Conservation (phyloP, 1,139 yeast genomes). For the Sugiyamaella pinicola region DNA sequence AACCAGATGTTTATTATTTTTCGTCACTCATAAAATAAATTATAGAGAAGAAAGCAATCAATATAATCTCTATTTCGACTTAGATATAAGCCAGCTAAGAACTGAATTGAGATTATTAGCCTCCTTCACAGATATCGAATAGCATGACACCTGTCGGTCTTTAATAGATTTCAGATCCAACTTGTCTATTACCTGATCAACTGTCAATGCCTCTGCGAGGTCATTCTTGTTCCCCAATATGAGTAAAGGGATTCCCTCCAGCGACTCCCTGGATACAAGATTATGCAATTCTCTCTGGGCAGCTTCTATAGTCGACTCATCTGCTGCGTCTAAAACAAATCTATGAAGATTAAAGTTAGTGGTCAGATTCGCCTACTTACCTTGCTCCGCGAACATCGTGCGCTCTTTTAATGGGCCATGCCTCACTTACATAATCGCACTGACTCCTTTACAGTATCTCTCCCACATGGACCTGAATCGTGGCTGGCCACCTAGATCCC, state of each 20-base stretch:
- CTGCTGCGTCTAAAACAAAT: slow-evolving; percentile 46
- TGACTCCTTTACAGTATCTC: slow-evolving; percentile 45
- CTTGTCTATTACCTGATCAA: slow-evolving; percentile 41
- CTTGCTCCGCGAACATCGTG: no score
- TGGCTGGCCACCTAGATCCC: slow-evolving; percentile 49
- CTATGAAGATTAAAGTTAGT: slow-evolving; percentile 19
- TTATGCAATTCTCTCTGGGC: slow-evolving; percentile 42
- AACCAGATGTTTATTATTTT: background rate
- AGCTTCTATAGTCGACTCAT: slow-evolving; percentile 36
- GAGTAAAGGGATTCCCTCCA: slow-evolving; percentile 43
- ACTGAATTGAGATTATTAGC: slow-evolving; percentile 44
- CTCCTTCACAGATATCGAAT: slow-evolving; percentile 46
- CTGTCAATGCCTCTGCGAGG: slow-evolving; percentile 39
- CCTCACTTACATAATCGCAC: slow-evolving; percentile 41
- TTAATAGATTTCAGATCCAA: slow-evolving; percentile 41
- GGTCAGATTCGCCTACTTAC: background rate
- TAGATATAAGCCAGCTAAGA: slow-evolving; percentile 42
- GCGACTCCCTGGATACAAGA: slow-evolving; percentile 39
- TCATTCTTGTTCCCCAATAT: slow-evolving; percentile 47
- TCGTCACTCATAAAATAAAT: background rate
- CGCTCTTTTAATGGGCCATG: no score
- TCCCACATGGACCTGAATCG: slow-evolving; percentile 48
- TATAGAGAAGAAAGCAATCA: background rate
- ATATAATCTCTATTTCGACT: slow-evolving; percentile 26
- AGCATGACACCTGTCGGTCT: slow-evolving; percentile 44